Percentiles rank a stretch among this genome's conserved stretches.
phyloP scores from a whole-genome alignment of 352 stramenopile genomes.

The Paralagenidium karlingii region DNA sequence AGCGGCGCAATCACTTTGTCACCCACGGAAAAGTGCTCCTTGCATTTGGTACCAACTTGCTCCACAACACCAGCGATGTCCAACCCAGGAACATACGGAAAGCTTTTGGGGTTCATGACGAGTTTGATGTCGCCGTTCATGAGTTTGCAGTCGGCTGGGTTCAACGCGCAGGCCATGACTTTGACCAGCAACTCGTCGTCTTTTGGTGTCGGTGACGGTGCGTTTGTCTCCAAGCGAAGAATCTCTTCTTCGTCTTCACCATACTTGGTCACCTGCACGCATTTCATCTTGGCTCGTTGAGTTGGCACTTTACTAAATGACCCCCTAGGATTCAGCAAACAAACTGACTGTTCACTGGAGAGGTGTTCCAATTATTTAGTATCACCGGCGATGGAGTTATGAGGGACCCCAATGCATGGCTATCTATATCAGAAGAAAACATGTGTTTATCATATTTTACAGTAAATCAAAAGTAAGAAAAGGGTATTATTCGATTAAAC shows the following conservation, averaged over 20 bases:
- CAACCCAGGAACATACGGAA: conserved; percentile 24
- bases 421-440: too few species aligned
- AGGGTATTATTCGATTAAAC: too few species aligned
- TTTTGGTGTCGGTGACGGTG: conserved; percentile 7
- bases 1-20: conserved; percentile 20
- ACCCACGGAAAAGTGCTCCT: conserved; percentile 11
- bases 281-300: too few species aligned
- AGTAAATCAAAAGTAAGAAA: too few species aligned
- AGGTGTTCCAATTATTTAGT: too few species aligned
- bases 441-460: too few species aligned
- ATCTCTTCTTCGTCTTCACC: conserved; percentile 11
- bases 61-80: conserved; percentile 30
- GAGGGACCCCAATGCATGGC: too few species aligned
- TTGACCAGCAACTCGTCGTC: conserved; percentile 11
- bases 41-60: conserved; percentile 11
- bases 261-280: conserved; percentile 22
- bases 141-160: conserved; percentile 18
- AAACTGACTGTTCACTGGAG: too few species aligned
- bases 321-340: too few species aligned
- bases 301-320: too few species aligned
- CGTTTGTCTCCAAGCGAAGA: conserved; percentile 11
- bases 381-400: too few species aligned
- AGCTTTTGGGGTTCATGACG: conserved; percentile 20
- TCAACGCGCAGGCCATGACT: conserved; percentile 17
- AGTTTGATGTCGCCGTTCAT: conserved; percentile 21